These are phyloP conservation scores for Vigna trinervia DNA, from an alignment of 306 rosid species.

Conservation along the genomic window DNA sequence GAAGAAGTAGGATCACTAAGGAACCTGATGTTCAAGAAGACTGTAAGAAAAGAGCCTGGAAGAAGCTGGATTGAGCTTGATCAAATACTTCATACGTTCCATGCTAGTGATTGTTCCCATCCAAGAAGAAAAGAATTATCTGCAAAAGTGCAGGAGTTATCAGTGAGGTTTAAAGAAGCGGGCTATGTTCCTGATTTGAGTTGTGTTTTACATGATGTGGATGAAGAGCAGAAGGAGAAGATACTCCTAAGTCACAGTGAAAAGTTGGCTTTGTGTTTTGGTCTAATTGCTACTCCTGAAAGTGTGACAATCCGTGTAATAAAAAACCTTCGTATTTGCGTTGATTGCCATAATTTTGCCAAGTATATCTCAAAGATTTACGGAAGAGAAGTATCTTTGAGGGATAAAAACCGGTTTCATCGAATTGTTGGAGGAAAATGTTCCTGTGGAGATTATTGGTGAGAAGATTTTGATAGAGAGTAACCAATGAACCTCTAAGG, in stretches of 20 bases:
- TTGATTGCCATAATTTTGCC: slow-evolving; percentile 92
- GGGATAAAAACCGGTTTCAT: slow-evolving; percentile 85
- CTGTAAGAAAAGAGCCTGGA: slow-evolving; percentile 80
- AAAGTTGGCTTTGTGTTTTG: slow-evolving; percentile 81
- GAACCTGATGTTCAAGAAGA: slow-evolving; percentile 70
- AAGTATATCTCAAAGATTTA: slow-evolving; percentile 65
- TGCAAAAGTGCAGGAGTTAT: slow-evolving; percentile 68
- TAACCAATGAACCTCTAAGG: neutral
- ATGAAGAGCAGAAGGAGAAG: slow-evolving; percentile 93
- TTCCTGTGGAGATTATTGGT: slow-evolving; percentile 91
- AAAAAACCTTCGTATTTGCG: slow-evolving; percentile 87
- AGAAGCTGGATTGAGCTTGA: slow-evolving; percentile 86
- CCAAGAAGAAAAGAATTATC: slow-evolving; percentile 81
- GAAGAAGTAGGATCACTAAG: slow-evolving; percentile 74
- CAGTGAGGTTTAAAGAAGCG: slow-evolving; percentile 66
- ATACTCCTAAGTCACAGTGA: slow-evolving; percentile 83
- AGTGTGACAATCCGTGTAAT: slow-evolving; percentile 65
- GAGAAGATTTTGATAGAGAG: slow-evolving; percentile 41
- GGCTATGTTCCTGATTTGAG: slow-evolving; percentile 85
- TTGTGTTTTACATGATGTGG: slow-evolving; percentile 82
- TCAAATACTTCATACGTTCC: slow-evolving; percentile 80
- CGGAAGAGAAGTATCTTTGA: slow-evolving; percentile 69
- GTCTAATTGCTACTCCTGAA: slow-evolving; percentile 68
- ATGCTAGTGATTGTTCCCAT: slow-evolving; percentile 80
- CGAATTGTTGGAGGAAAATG: slow-evolving; percentile 76